Conservation (phyloP, 106 monocot species). For the Allium sativum region DNA sequence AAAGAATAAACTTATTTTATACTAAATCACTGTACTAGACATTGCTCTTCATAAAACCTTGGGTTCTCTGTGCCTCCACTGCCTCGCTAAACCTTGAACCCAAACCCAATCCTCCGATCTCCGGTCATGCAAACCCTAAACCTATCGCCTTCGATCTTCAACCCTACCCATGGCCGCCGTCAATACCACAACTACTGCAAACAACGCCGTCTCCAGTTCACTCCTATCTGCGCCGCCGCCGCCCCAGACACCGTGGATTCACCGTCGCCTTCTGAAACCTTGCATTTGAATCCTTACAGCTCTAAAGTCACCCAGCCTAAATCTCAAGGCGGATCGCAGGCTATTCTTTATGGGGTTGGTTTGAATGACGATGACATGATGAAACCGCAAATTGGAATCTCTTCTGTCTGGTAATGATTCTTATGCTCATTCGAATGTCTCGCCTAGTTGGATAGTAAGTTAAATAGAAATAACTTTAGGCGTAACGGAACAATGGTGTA, state of each 20-base stretch:
- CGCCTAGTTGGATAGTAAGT: no score
- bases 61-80: neutral
- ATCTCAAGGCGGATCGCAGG: conserved; percentile 94
- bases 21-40: no score
- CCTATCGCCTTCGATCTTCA: neutral
- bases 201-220: conserved; percentile 7
- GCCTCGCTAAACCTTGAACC: neutral
- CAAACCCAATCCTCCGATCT: neutral
- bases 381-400: conserved; percentile 92
- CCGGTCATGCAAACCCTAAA: conserved; percentile 28
- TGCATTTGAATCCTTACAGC: conserved; percentile 82
- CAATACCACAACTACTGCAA: conserved; percentile 3
- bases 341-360: conserved; percentile 89
- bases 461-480: no score
- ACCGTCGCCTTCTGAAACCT: conserved; percentile 5
- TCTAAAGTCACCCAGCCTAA: conserved; percentile 91
- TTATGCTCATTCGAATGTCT: no score
- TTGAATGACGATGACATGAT: conserved; percentile 69
- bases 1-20: no score
- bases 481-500: no score
- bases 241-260: conserved; percentile 14
- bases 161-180: neutral
- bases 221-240: conserved; percentile 10
- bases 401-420: conserved; percentile 57
- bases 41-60: no score